Evolutionary conservation across 2,329 filamentous ascomycete species (phyloP).

Genomic region (Xylaria sp.): DNA sequence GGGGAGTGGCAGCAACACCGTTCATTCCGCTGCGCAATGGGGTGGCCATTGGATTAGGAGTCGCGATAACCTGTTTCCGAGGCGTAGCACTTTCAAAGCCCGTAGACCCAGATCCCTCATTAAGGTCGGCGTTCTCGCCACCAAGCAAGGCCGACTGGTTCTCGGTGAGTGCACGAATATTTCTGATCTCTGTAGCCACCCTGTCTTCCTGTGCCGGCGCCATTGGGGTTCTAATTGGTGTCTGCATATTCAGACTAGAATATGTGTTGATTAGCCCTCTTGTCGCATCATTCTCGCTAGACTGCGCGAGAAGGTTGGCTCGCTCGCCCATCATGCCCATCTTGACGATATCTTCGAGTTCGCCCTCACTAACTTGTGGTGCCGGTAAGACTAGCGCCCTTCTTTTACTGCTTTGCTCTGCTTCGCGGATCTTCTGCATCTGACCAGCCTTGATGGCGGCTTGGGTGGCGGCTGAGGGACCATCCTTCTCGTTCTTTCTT

Average conservation of each 20-base stretch:
- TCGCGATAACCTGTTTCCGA: slow-evolving; percentile 82
- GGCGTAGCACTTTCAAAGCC: slow-evolving; percentile 89
- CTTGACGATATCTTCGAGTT: slow-evolving; percentile 98
- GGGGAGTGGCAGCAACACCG: slow-evolving; percentile 75
- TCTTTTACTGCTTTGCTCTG: slow-evolving; percentile 95
- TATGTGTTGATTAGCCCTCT: slow-evolving; percentile 90
- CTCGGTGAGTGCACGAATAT: slow-evolving; percentile 90
- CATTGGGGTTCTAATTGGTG: slow-evolving; percentile 90
- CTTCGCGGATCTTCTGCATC: slow-evolving; percentile 93
- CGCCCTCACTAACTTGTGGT: slow-evolving; percentile 91
- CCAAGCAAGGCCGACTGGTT: slow-evolving; percentile 94
- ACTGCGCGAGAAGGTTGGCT: slow-evolving; percentile 78
- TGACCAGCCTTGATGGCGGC: slow-evolving; percentile 94
- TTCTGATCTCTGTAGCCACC: slow-evolving; percentile 95
- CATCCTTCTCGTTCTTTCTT: slow-evolving; percentile 87
- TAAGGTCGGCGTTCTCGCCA: slow-evolving; percentile 90
- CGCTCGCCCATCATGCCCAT: slow-evolving; percentile 95
- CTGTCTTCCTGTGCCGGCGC: slow-evolving; percentile 94
- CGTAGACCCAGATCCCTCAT: slow-evolving; percentile 83
- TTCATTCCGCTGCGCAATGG: slow-evolving; percentile 75
- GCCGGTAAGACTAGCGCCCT: slow-evolving; percentile 83
- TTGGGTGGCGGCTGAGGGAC: slow-evolving; percentile 80
- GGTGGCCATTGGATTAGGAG: slow-evolving; percentile 94
- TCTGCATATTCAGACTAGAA: slow-evolving; percentile 79
- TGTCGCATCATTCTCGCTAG: slow-evolving; percentile 86